A percentile compares a stretch with the other conserved stretches of the same genome.
Evolutionary conservation across 2,329 filamentous ascomycete genomes (phyloP).

Genomic region (Aspergillus intermedius): DNA sequence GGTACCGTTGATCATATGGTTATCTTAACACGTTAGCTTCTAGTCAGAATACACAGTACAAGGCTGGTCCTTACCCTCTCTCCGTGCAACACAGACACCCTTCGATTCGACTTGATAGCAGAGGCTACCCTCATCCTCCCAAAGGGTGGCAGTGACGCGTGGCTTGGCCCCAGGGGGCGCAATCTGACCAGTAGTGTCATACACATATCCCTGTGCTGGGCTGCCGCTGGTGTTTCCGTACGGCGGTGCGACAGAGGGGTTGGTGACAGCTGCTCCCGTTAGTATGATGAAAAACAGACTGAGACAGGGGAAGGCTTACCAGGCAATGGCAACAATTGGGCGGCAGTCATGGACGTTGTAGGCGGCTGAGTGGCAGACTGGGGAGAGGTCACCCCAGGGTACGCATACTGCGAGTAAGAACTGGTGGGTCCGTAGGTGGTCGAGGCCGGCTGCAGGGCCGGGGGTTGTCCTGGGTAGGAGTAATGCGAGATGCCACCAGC

Average conservation of each 20-base stretch:
- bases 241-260: conserved; percentile 26
- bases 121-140: conserved; percentile 96
- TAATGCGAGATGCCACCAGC: conserved; percentile 70
- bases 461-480: conserved; percentile 62
- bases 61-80: conserved; percentile 65
- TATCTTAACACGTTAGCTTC: conserved; percentile 55
- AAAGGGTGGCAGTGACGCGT: conserved; percentile 88
- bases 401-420: conserved; percentile 65
- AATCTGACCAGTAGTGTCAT: conserved; percentile 86
- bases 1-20: conserved; percentile 98
- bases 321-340: conserved; percentile 64
- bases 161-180: conserved; percentile 94
- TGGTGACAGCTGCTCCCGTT: conserved; percentile 27
- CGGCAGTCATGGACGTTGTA: conserved; percentile 63
- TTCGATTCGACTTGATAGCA: conserved; percentile 97
- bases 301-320: conserved; percentile 25
- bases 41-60: neutral
- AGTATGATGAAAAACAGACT: conserved; percentile 2
- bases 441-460: conserved; percentile 66
- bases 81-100: conserved; percentile 87
- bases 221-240: conserved; percentile 35
- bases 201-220: conserved; percentile 46
- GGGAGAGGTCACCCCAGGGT: conserved; percentile 76
- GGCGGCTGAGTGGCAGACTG: conserved; percentile 61
- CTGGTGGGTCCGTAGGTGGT: conserved; percentile 58